Evolutionary conservation across 2,329 filamentous ascomycete species (phyloP), one percentile per base, ranked within the genome.

Genomic region (Amesomyces nigricolor): DNA sequence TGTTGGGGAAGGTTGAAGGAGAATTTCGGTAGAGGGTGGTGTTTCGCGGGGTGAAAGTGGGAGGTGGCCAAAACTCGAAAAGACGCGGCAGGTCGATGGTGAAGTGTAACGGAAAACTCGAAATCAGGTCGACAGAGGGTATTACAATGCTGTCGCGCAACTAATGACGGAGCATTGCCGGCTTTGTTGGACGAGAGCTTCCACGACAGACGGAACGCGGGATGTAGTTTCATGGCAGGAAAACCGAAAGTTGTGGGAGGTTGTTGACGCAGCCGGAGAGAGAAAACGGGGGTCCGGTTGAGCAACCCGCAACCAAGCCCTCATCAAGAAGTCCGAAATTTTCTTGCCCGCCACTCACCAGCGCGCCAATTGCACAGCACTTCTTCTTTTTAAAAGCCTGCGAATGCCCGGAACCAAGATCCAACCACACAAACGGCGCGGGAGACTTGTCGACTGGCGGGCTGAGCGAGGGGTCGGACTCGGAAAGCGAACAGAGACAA

Each of bases 121-220:
- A 48, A 44, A 51, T 17, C 44, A 14, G 47, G 26, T 30, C 8
- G 43, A 29, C 5, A 35, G n/a, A 8, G 2, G 38, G 58, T 60
- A 45, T 47, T 55, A 60, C 56, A 56, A 45, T 30, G 55, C 50
- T 38, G 51, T 59, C 40, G 51, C 40, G 54, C 40, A 49, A 56
- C 26, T 38, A 47, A 49, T 37, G 46, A 54, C 38, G 32, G 47
- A 35, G 17, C 38, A 47, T 53, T 56, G 40, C 39, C 16, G 32
- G 17, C 22, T 42, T 32, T 53, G 56, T 58, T 38, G 43, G 50
- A 60, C 56, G 39, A 53, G 30, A 17, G 19, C 57, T 49, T 52
- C 51, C 58, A 59, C 61, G 47, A 38, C 48, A 51, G 53, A 30
- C 22, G 35, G 48, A 22, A 51, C 39, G 40, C 22, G 35, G 47